Evolutionary conservation across 169 alveolate species (phyloP), one percentile per base, ranked within the genome.

Genomic region (Plasmodium vivax): DNA sequence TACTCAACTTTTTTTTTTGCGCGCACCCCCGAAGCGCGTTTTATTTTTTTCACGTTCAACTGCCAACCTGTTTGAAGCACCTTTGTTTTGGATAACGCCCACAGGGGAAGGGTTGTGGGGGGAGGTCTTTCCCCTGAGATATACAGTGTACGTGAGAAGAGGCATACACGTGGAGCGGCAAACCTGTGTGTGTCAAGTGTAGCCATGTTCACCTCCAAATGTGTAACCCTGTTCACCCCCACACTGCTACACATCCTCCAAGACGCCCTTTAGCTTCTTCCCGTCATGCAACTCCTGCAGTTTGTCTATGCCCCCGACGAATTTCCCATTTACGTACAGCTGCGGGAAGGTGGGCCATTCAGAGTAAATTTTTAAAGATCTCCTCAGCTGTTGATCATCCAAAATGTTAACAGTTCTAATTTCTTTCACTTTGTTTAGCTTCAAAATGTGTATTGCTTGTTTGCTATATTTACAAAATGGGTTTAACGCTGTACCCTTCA

Each of bases 281-380:
- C 96, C 97, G 75, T 94, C 96, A 91, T 98, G 99, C 98, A 98
- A 97, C 73, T 97, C 98, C 43, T 94, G 94, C 58, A 98, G 73
- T 79, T 98, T 97, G 94, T 98, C 99, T 91, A 98, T 96, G 10
- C 99, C 99, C 16, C 99, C 99, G 36, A 98, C 51, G 82, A 96
- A 90, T 80, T 98, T 95, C 73, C 96, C 96, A 12, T 98, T 97
- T 1, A 98, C 96, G 95, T 98, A 98, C 68, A 98, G 95, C 87
- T 98, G 98, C n/a, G 99, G 99, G 83, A 97, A 97, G 6, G 99
- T 98, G 7, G 99, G 99, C 99, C 99, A 98, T 80, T 98, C 97
- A 9, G 98, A 97, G 85, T 96, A 98, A 74, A 95, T 97, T 95
- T 98, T 98, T 81, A 98, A 96, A 83, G 98, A 97, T 83, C 97